A percentile compares a stretch with the other conserved stretches of the same genome.
phyloP scores from a whole-genome alignment of 257 asterid species.

The Solanum bulbocastanum region DNA sequence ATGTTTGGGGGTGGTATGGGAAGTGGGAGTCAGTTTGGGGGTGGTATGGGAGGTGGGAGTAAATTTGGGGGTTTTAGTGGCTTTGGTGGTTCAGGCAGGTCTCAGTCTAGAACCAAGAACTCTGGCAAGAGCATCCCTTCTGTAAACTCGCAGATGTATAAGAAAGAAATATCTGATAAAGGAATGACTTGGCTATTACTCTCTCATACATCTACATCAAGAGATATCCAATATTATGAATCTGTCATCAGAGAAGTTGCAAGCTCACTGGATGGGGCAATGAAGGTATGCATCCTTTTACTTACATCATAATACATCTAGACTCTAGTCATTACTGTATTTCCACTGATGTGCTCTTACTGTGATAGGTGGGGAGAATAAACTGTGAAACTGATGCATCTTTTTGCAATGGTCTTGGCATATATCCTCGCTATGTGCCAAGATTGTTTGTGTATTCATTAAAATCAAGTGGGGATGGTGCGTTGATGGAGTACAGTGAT shows the following conservation, averaged over 20 bases:
- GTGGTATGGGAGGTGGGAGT: conserved; percentile 58
- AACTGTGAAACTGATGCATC: conserved; percentile 67
- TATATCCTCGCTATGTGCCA: conserved; percentile 49
- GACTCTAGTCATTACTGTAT: not conserved
- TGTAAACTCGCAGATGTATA: conserved; percentile 39
- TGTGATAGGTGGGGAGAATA: conserved; percentile 61
- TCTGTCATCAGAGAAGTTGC: conserved; percentile 43
- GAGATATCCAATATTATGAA: conserved; percentile 47
- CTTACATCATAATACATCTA: not conserved
- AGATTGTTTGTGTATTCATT: conserved; percentile 56
- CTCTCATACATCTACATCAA: conserved; percentile 36
- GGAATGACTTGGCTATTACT: conserved; percentile 78
- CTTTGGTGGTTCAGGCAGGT: conserved; percentile 42
- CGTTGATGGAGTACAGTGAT: conserved; percentile 65
- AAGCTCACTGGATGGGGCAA: conserved; percentile 56
- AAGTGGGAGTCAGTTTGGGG: conserved; percentile 58
- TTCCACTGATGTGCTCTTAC: not conserved
- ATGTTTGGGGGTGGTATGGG: conserved; percentile 63
- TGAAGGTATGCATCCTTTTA: conserved; percentile 47
- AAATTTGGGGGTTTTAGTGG: conserved; percentile 10
- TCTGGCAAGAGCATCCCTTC: conserved; percentile 40
- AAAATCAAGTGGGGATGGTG: conserved; percentile 41
- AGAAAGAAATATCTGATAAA: conserved; percentile 59
- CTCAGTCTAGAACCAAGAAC: conserved; percentile 28
- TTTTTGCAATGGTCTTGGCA: conserved; percentile 67